Evolutionary conservation across 257 asterid genomes (phyloP), one percentile per base, ranked within the genome.

Genomic region (Perilla frutescens): DNA sequence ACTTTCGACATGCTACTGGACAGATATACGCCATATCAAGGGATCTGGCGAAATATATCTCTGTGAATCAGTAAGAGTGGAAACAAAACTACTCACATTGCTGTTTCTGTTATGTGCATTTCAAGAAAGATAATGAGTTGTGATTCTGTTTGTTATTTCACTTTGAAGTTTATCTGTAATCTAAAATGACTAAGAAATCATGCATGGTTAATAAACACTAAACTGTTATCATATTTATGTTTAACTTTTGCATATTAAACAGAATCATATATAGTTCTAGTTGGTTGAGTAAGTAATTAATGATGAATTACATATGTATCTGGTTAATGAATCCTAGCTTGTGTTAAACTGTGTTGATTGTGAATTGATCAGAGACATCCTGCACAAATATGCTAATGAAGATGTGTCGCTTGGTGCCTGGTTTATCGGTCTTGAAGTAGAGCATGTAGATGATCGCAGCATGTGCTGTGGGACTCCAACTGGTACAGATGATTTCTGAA

Each of bases 1-100:
- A 87, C 76, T 87, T 88, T 76, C 78, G 90, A 26, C 93, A 87
- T 75, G 93, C 92, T 36, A 81, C 88, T 15, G 92, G 92, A 32
- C 92, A 87, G 66, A 87, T 87, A 73, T 87, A 87, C 51, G 92
- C 89, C 45, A 70, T 87, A 75, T 87, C 90, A 31, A 83, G 75
- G 72, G 90, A 87, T 50, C 82, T 87, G 1, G 90, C 87, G 6
- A 75, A 50, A 55, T 83, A 81, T 57, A 79, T 87, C 65, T 66
- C 88, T 32, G 67, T 34, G 68, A 87, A 87, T 57, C 72, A 73
- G 93, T 87, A 80, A 71, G 88, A 64, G 44, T 39, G 32, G 15
- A 44, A 55, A 2, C 63, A 41, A 20, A 20, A 20, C 26, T 20
- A 20, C 26, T 20, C 26, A 20, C 26, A n/a, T n/a, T n/a, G n/a